Conservation (phyloP, 768 basidiomycete genomes). For the Leccinum ochraceum region DNA sequence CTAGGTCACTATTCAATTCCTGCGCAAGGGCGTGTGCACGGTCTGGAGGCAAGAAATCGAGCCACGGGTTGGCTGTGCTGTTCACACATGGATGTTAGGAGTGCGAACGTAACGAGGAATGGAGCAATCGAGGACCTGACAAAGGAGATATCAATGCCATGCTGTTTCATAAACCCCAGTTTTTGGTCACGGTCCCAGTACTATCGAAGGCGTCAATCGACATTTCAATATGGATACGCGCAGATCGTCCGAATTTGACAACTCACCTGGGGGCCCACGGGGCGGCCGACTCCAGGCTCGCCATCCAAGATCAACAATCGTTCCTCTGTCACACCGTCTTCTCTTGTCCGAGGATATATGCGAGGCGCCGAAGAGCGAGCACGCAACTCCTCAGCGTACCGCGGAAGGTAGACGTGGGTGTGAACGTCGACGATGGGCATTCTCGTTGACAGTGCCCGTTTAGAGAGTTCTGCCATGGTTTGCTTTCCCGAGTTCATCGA, state of each 20-base stretch:
- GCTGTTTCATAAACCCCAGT: slow-evolving; percentile 74
- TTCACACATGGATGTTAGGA: too few relatives aligned
- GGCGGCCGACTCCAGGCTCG: slow-evolving; percentile 77
- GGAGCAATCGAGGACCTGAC: too few relatives aligned
- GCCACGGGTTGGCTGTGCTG: too few relatives aligned
- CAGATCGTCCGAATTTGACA: too few relatives aligned
- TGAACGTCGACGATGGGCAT: slow-evolving; percentile 74
- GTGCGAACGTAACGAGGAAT: too few relatives aligned
- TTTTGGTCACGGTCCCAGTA: too few relatives aligned
- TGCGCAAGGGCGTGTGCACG: too few relatives aligned
- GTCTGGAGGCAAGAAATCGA: too few relatives aligned
- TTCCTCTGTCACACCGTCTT: slow-evolving; percentile 57
- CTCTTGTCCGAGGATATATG: slow-evolving; percentile 50
- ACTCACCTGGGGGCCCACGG: slow-evolving; percentile 39
- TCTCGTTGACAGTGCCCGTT: slow-evolving; percentile 18
- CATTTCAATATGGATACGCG: too few relatives aligned
- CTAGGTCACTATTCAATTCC: too few relatives aligned
- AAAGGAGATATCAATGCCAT: slow-evolving; percentile 72
- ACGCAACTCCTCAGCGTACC: slow-evolving; percentile 71
- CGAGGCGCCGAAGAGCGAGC: slow-evolving; percentile 64
- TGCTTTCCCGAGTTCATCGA: slow-evolving; percentile 30
- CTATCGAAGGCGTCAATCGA: too few relatives aligned
- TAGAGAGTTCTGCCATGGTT: slow-evolving; percentile 29
- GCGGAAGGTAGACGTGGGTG: slow-evolving; percentile 82
- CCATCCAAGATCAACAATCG: slow-evolving; percentile 76